A percentile compares a stretch with the other conserved stretches of the same genome.
These are phyloP conservation scores for Aspergillus steynii DNA, from an alignment of 495 filamentous ascomycete genomes.

Conservation along the genomic window DNA sequence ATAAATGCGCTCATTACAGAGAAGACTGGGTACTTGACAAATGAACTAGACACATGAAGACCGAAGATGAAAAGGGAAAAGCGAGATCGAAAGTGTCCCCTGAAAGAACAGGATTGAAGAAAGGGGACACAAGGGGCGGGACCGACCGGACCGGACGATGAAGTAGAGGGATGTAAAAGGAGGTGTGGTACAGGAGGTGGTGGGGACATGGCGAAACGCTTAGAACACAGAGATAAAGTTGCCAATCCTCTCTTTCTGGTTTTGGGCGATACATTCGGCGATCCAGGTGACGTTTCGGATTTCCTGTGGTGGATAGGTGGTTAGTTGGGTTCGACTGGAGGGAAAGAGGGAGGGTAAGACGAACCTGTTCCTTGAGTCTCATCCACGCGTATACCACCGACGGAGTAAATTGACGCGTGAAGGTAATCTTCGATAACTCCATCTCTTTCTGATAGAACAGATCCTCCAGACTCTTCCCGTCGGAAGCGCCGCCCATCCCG, in stretches of 20 bases:
- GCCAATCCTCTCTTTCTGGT: constrained; percentile 97
- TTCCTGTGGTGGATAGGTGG: constrained; percentile 58
- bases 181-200: constrained; percentile 8
- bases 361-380: constrained; percentile 93
- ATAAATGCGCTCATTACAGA: constrained; percentile 32
- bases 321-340: constrained; percentile 20
- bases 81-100: not conserved
- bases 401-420: constrained; percentile 94
- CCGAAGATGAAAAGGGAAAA: not conserved
- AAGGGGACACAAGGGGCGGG: constrained; percentile 16
- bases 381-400: constrained; percentile 98
- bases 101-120: constrained; percentile 3
- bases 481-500: constrained; percentile 81
- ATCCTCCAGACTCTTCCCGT: constrained; percentile 91
- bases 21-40: constrained; percentile 9
- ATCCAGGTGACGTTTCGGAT: constrained; percentile 99
- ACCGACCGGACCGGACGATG: constrained; percentile 17
- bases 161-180: constrained; percentile 8
- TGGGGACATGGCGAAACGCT: constrained; percentile 17
- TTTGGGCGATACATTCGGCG: constrained; percentile 98
- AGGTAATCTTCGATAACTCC: constrained; percentile 92
- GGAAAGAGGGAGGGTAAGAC: constrained; percentile 19
- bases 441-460: constrained; percentile 99
- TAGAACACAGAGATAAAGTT: constrained; percentile 99
- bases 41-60: not conserved